Evolutionary conservation across 1,139 yeast species (phyloP).

Genomic region (Yamadazyma conglobata): DNA sequence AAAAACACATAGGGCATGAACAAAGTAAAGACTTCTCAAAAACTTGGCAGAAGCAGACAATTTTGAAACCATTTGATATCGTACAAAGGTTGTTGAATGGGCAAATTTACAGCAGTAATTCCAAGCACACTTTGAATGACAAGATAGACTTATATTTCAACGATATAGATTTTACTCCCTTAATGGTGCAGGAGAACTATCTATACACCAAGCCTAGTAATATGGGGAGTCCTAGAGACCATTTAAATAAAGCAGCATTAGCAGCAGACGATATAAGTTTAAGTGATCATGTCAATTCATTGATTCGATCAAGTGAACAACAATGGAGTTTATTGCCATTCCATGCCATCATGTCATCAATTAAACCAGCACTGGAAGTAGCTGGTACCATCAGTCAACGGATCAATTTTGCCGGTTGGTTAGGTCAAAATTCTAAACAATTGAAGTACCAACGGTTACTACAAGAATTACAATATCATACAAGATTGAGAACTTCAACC

Average conservation of each 20-base stretch:
- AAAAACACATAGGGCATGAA: constrained; percentile 55
- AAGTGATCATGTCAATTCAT: constrained; percentile 75
- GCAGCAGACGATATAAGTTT: constrained; percentile 87
- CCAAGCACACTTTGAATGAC: constrained; percentile 63
- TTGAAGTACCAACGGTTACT: constrained; percentile 74
- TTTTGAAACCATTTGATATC: constrained; percentile 92
- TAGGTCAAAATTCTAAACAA: constrained; percentile 87
- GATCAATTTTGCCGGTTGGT: constrained; percentile 77
- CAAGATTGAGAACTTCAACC: constrained; percentile 75
- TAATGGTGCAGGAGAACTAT: constrained; percentile 96
- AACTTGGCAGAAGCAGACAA: constrained; percentile 84
- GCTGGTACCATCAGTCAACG: constrained; percentile 72
- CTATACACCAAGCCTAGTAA: constrained; percentile 59
- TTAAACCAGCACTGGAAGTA: constrained; percentile 71
- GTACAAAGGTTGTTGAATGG: constrained; percentile 67
- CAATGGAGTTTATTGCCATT: constrained; percentile 95
- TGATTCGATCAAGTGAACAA: constrained; percentile 88
- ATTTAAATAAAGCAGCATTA: constrained; percentile 59
- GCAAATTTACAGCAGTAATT: constrained; percentile 52
- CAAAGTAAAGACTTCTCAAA: constrained; percentile 50
- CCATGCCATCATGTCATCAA: constrained; percentile 85
- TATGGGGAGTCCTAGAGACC: constrained; percentile 37
- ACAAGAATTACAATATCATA: constrained; percentile 87
- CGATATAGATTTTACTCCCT: constrained; percentile 91
- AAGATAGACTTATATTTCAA: constrained; percentile 88